phyloP scores from a whole-genome alignment of 192 early-diverging fungal species.

The Anaeromyces robustus region DNA sequence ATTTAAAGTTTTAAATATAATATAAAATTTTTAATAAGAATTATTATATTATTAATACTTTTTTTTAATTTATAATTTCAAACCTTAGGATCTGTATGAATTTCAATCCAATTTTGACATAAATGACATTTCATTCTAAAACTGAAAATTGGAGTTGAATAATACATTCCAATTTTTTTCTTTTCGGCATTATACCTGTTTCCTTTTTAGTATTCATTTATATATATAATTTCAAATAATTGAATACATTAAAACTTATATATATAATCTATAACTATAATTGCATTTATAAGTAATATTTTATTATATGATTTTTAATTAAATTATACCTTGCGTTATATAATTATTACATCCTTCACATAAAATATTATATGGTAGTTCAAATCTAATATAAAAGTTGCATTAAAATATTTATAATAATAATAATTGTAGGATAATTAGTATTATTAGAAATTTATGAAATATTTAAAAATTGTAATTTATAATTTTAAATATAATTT shows the following conservation, averaged over 20 bases:
- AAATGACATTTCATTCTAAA: conserved; percentile 92
- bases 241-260: too few relatives aligned
- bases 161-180: conserved; percentile 78
- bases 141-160: conserved; percentile 65
- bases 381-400: conserved; percentile 57
- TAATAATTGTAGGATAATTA: too few relatives aligned
- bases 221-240: too few relatives aligned
- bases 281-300: not conserved
- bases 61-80: too few relatives aligned
- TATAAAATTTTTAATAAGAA: too few relatives aligned
- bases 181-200: conserved; percentile 92
- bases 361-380: conserved; percentile 83
- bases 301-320: not conserved
- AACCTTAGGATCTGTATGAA: conserved; percentile 81
- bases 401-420: too few relatives aligned
- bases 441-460: too few relatives aligned
- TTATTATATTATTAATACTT: too few relatives aligned
- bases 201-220: conserved; percentile 38
- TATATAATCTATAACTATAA: not conserved
- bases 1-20: too few relatives aligned
- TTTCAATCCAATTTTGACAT: conserved; percentile 72
- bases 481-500: not conserved
- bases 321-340: conserved; percentile 13
- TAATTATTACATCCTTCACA: conserved; percentile 70
- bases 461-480: not conserved